These are phyloP conservation scores for Glaciozyma martinii DNA, from an alignment of 768 basidiomycete species.

Conservation along the genomic window DNA sequence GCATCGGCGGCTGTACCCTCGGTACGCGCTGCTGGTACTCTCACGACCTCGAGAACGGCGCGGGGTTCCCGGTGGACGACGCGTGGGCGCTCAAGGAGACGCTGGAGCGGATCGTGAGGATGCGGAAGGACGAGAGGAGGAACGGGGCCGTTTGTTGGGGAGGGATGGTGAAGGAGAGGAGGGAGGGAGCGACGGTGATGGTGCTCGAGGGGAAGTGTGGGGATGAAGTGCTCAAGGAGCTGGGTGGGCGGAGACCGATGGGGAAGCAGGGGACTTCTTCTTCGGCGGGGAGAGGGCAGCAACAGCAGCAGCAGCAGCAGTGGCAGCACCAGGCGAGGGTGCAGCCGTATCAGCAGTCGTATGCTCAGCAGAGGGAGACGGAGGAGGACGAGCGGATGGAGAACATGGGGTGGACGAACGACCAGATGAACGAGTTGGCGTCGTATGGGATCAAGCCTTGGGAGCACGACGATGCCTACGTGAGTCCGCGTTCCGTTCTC, in stretches of 20 bases:
- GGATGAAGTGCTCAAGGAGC: neutral
- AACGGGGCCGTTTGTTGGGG: neutral
- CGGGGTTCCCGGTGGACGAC: neutral
- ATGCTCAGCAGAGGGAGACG: neutral
- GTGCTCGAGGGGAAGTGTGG: neutral
- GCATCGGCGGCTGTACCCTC: neutral
- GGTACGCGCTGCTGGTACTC: neutral
- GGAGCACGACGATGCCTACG: neutral
- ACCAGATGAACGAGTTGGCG: neutral
- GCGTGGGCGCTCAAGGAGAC: neutral
- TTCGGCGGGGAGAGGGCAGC: neutral
- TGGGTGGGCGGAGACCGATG: neutral
- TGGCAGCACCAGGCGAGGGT: neutral
- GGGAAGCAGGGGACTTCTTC: too few species aligned
- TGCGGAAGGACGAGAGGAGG: slow-evolving; percentile 1
- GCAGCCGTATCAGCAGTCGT: neutral
- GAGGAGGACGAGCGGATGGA: neutral
- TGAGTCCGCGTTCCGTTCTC: neutral
- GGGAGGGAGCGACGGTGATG: neutral
- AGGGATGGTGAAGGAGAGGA: neutral
- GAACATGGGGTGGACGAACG: neutral
- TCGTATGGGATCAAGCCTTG: neutral
- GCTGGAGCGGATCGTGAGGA: neutral
- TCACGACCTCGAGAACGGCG: neutral
- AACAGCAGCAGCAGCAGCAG: neutral